A percentile compares a stretch with the other conserved stretches of the same genome.
Conservation (phyloP, 495 filamentous ascomycete genomes). For the Daldinia caldariorum region DNA sequence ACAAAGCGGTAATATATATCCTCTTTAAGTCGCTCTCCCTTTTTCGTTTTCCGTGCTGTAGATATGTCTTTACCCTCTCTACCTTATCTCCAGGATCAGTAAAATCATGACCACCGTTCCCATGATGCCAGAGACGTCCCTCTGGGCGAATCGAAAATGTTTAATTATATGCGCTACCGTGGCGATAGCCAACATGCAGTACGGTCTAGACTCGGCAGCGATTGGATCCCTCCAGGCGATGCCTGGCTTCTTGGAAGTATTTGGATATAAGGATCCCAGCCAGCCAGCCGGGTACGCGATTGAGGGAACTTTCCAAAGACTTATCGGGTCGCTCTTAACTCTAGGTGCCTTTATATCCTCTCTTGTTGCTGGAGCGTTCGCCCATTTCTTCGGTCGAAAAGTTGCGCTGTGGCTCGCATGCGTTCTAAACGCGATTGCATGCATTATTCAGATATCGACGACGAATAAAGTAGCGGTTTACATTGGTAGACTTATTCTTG, state of each 20-base stretch:
- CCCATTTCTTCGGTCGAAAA: conserved; percentile 57
- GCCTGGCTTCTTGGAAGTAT: conserved; percentile 59
- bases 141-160: conserved; percentile 55
- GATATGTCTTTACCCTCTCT: neutral
- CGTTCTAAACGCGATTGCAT: conserved; percentile 54
- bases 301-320: conserved; percentile 52
- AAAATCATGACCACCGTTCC: conserved; percentile 25
- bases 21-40: neutral
- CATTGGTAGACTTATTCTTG: conserved; percentile 60
- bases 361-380: conserved; percentile 52
- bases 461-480: conserved; percentile 57
- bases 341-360: conserved; percentile 54
- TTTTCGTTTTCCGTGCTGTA: neutral
- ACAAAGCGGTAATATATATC: neutral
- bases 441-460: conserved; percentile 60
- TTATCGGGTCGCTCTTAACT: conserved; percentile 56
- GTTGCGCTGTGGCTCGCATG: conserved; percentile 58
- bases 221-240: conserved; percentile 56
- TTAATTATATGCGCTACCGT: conserved; percentile 52
- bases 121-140: conserved; percentile 50
- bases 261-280: conserved; percentile 54
- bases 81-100: neutral
- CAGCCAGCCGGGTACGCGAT: conserved; percentile 46
- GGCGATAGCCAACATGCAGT: conserved; percentile 56
- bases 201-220: conserved; percentile 56